Percentiles rank a stretch among this genome's conserved stretches.
These are phyloP conservation scores for Boletales sp. DNA, from an alignment of 768 basidiomycete species.

Conservation along the genomic window DNA sequence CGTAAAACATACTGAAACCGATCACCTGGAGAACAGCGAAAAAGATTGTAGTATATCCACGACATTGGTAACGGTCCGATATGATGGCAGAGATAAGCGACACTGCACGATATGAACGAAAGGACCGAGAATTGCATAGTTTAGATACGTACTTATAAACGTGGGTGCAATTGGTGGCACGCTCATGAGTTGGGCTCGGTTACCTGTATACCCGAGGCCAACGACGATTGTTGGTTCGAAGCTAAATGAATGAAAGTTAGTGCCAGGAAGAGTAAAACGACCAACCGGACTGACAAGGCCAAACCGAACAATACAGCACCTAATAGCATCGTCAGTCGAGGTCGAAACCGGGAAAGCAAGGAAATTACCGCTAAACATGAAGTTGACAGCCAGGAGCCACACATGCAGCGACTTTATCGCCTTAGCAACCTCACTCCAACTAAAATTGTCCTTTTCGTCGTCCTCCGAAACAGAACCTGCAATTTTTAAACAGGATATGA, in stretches of 20 bases:
- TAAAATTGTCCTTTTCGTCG: constrained; percentile 43
- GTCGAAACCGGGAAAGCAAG: neutral
- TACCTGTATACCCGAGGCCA: constrained; percentile 52
- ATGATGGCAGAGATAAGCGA: constrained; percentile 40
- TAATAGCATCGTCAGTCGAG: constrained; percentile 11
- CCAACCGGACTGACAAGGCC: constrained; percentile 18
- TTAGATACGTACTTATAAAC: constrained; percentile 39
- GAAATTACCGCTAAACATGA: constrained; percentile 52
- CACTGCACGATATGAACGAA: constrained; percentile 19
- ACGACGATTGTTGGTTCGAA: constrained; percentile 74
- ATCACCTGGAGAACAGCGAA: constrained; percentile 41
- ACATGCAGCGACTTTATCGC: constrained; percentile 53
- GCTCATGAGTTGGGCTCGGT: constrained; percentile 57
- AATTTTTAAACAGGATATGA: constrained; percentile 27
- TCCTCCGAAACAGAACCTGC: constrained; percentile 38
- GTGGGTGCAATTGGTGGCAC: constrained; percentile 51
- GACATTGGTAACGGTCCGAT: constrained; percentile 52
- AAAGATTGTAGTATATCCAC: constrained; percentile 46
- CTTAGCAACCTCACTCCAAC: constrained; percentile 51
- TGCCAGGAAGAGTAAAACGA: constrained; percentile 15
- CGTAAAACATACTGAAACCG: constrained; percentile 54
- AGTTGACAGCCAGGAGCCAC: constrained; percentile 44
- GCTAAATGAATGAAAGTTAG: constrained; percentile 39
- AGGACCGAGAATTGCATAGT: neutral
- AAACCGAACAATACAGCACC: constrained; percentile 16